Percentiles rank a stretch among this genome's conserved stretches.
phyloP scores from a whole-genome alignment of 768 basidiomycete genomes.

The Tylopilus sp. region DNA sequence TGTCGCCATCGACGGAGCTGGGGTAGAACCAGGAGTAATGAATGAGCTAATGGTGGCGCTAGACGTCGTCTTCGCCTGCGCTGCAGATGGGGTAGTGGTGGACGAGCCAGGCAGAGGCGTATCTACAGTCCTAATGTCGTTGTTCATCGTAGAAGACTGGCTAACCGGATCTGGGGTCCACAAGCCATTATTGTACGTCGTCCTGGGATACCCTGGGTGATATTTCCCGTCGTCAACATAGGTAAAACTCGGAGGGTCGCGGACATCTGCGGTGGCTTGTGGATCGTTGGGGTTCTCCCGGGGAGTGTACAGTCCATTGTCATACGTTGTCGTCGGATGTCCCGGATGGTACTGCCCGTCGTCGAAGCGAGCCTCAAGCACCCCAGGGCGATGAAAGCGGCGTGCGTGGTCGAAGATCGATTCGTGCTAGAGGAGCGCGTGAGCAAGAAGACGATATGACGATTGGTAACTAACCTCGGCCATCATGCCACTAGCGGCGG shows the following conservation, averaged over 20 bases:
- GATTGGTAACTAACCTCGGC: constrained; percentile 11
- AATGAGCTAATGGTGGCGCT: neutral
- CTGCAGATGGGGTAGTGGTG: neutral
- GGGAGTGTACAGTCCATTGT: constrained; percentile 2
- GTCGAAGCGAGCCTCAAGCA: constrained; percentile 14
- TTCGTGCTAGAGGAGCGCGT: constrained; percentile 9
- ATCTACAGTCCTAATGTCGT: too few relatives aligned
- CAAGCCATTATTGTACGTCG: constrained; percentile 22
- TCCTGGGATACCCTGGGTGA: constrained; percentile 18
- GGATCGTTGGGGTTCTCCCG: neutral
- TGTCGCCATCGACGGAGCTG: neutral
- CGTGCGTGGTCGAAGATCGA: constrained; percentile 6
- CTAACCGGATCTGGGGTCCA: too few relatives aligned
- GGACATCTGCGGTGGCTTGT: neutral
- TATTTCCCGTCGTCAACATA: constrained; percentile 16
- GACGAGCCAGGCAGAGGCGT: neutral
- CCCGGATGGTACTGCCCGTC: constrained; percentile 23
- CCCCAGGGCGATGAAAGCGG: constrained; percentile 10
- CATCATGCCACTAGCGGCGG: constrained; percentile 4
- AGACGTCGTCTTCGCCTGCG: too few relatives aligned
- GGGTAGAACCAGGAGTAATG: neutral
- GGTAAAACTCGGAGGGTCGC: neutral
- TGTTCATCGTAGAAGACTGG: too few relatives aligned
- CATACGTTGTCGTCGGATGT: constrained; percentile 10
- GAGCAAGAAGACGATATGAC: neutral